These are phyloP conservation scores for Melaleuca quinquenervia DNA, from an alignment of 345 rosid genomes.

Conservation along the genomic window DNA sequence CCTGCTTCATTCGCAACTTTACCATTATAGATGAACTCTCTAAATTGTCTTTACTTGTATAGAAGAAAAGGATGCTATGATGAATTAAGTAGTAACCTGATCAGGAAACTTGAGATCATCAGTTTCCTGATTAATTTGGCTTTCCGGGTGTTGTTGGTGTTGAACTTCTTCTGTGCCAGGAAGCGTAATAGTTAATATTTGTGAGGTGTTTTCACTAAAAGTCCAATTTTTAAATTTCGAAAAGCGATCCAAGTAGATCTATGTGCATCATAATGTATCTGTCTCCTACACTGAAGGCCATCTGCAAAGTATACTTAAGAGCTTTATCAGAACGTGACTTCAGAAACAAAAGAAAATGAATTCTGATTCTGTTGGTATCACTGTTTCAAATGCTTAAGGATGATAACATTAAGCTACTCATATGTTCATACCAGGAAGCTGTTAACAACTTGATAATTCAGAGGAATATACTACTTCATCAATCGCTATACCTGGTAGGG, in stretches of 20 bases:
- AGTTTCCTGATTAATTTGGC: constrained; percentile 11
- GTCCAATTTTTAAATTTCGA: background rate
- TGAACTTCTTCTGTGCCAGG: constrained; percentile 28
- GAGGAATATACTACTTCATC: background rate
- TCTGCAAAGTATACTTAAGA: background rate
- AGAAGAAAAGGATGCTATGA: background rate
- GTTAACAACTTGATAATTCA: background rate
- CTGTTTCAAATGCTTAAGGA: background rate
- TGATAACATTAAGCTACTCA: background rate
- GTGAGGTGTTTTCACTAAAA: background rate
- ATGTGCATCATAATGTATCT: background rate
- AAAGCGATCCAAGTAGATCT: background rate
- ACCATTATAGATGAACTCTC: background rate
- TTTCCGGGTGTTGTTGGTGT: constrained; percentile 27
- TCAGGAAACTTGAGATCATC: constrained; percentile 22
- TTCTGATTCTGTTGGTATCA: background rate
- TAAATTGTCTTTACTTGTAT: background rate
- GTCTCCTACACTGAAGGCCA: background rate
- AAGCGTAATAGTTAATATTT: background rate
- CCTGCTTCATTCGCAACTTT: constrained; percentile 29
- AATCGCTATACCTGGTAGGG: background rate
- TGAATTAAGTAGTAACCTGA: constrained; percentile 22
- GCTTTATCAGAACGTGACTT: background rate
- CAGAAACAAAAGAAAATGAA: background rate
- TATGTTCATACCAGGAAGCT: background rate